Percentiles rank a stretch among this genome's conserved stretches.
Evolutionary conservation across 176 grass and related monocot genomes (phyloP).

Genomic region (Musa troglodytarum): DNA sequence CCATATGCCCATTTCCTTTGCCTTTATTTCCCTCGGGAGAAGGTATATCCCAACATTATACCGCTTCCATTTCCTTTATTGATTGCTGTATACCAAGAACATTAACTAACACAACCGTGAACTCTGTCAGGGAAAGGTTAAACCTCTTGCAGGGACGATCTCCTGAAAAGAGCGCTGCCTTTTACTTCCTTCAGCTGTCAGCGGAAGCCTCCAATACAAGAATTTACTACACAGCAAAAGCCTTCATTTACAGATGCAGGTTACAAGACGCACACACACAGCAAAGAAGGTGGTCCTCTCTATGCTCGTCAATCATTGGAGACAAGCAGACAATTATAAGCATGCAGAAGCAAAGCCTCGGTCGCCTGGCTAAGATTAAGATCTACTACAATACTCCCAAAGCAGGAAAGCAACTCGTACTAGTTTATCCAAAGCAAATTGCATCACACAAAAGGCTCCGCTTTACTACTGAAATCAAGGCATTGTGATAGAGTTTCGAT

Average conservation of each 20-base stretch:
- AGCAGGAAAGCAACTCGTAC: too few species aligned
- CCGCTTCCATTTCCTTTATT: too few species aligned
- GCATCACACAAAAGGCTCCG: not conserved
- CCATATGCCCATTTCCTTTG: not conserved
- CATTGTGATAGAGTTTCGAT: not conserved
- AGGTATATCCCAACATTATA: too few species aligned
- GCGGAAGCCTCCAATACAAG: not conserved
- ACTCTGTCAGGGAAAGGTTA: not conserved
- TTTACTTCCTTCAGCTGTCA: not conserved
- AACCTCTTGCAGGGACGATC: not conserved
- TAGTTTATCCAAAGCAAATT: not conserved
- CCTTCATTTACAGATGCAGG: not conserved
- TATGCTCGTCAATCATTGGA: too few species aligned
- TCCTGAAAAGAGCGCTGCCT: not conserved
- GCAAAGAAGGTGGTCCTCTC: too few species aligned
- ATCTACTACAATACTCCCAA: too few species aligned
- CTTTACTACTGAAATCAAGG: not conserved
- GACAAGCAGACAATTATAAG: too few species aligned
- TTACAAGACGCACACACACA: not conserved
- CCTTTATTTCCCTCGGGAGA: too few species aligned
- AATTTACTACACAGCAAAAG: not conserved
- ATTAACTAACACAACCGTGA: too few species aligned
- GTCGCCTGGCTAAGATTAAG: too few species aligned
- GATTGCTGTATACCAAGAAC: too few species aligned
- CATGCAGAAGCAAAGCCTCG: too few species aligned